Evolutionary conservation across 257 asterid genomes (phyloP).

Genomic region (Solanum virginianum): DNA sequence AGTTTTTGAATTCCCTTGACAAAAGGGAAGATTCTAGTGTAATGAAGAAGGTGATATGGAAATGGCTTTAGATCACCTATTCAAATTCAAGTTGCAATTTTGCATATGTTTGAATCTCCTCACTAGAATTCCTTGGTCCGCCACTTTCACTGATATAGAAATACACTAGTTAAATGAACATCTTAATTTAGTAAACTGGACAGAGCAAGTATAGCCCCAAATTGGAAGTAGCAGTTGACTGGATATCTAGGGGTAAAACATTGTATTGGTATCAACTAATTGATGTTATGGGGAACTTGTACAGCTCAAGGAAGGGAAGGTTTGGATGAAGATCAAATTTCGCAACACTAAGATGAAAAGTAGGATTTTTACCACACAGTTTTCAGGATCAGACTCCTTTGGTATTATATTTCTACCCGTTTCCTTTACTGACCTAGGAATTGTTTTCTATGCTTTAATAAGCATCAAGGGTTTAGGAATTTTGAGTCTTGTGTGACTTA

Average conservation of each 20-base stretch:
- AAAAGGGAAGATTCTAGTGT: background rate
- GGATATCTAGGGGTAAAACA: background rate
- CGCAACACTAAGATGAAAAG: background rate
- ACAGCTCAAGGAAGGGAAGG: background rate
- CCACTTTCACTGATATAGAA: background rate
- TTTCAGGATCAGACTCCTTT: background rate
- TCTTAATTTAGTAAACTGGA: background rate
- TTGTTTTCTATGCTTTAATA: background rate
- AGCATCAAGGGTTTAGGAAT: background rate
- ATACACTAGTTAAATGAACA: background rate
- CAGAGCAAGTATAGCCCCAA: background rate
- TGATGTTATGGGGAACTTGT: background rate
- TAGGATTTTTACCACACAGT: background rate
- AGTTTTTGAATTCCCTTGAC: background rate
- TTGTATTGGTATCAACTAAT: no score
- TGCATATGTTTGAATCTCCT: background rate
- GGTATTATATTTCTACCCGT: background rate
- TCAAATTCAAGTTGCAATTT: background rate
- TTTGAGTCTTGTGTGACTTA: background rate
- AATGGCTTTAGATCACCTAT: background rate
- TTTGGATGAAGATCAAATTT: background rate
- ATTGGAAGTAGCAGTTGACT: background rate
- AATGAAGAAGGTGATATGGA: background rate
- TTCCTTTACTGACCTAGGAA: background rate
- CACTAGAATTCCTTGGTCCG: background rate